A percentile compares a stretch with the other conserved stretches of the same genome.
Conservation (phyloP, 306 rosid genomes). For the Ziziphus jujuba region DNA sequence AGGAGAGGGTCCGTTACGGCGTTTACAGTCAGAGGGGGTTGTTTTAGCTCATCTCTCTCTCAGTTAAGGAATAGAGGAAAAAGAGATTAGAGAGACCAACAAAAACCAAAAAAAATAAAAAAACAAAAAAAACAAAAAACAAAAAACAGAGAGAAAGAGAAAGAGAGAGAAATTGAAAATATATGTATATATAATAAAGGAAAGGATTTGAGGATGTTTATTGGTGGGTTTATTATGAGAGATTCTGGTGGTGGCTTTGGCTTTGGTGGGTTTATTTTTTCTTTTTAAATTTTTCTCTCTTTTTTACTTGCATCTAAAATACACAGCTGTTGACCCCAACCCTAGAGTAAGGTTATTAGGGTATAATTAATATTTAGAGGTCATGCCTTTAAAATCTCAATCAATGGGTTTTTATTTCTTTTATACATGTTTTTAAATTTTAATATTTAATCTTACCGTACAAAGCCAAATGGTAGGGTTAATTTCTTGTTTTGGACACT, state of each 20-base stretch:
- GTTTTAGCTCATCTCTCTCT: constrained; percentile 25
- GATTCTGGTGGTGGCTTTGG: not conserved
- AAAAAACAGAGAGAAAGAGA: too few relatives aligned
- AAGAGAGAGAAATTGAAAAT: too few relatives aligned
- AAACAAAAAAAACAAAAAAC: not conserved
- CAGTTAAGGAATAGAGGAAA: constrained; percentile 22
- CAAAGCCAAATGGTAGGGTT: constrained; percentile 18
- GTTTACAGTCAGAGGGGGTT: constrained; percentile 41
- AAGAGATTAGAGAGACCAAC: constrained; percentile 5
- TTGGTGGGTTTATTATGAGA: constrained; percentile 17
- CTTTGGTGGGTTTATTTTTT: constrained; percentile 10
- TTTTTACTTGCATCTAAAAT: constrained; percentile 21
- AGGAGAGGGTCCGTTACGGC: constrained; percentile 55
- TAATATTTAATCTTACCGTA: not conserved
- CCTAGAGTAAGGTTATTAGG: constrained; percentile 42
- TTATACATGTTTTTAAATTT: not conserved
- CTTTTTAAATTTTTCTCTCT: constrained; percentile 1
- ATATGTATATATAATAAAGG: too few relatives aligned
- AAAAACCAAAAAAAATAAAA: not conserved
- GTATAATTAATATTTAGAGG: constrained; percentile 44
- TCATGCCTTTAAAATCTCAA: constrained; percentile 50
- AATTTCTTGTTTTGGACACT: constrained; percentile 38
- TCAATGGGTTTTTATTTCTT: constrained; percentile 46
- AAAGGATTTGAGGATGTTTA: constrained; percentile 31
- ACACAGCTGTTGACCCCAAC: constrained; percentile 54